Base-by-base conservation (phyloP, 805 yeast genomes). In the Saccharomycopsis sp. region DNA sequence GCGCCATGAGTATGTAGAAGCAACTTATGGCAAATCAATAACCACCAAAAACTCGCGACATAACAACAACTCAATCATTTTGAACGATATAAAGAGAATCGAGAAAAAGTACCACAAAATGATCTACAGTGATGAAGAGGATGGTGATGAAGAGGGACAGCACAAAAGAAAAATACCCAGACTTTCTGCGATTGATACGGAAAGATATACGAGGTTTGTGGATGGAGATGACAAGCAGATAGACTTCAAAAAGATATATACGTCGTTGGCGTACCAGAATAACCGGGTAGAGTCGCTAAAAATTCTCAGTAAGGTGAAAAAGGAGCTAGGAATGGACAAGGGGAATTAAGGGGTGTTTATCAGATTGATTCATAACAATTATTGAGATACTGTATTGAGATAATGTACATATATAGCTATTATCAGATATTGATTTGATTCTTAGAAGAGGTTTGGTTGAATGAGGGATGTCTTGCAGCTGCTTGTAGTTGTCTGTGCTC, bases 211-310 rank as follows among this genome's bases (percentile, higher is more conserved):
- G 15, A 18, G 41, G 16, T 53, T 53, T 34, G 40, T 8, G 3
- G 48, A 51, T 7, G 37, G 12, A 12, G n/a, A 18, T 5, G 51
- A 56, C 12, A 51, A 21, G 48, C 16, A 34, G 9, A 40, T 52
- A 3, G 59, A 56, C 37, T 56, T 52, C 47, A 16, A 52, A 18
- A 48, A 24, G 24, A 41, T 56, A 18, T 56, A 56, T 47, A 56
- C 57, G 8, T 23, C 48, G 8, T 41, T 52, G 52, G 51, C 59
- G 2, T 48, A 56, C n/a, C 53, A 56, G 46, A 56, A 29, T 16
- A 14, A 46, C 9, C 18, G 55, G 16, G 2, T 56, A 14, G 20
- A 47, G 14, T 14, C 34, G 2, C 24, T 53, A n/a, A 18, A 16
- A 12, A 44, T 44, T 16, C 21, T 44, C 7, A 44, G 21, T 5